These are phyloP conservation scores for Sanghuangporus sanghuang DNA, from an alignment of 1,284 basidiomycete species.

Conservation along the genomic window DNA sequence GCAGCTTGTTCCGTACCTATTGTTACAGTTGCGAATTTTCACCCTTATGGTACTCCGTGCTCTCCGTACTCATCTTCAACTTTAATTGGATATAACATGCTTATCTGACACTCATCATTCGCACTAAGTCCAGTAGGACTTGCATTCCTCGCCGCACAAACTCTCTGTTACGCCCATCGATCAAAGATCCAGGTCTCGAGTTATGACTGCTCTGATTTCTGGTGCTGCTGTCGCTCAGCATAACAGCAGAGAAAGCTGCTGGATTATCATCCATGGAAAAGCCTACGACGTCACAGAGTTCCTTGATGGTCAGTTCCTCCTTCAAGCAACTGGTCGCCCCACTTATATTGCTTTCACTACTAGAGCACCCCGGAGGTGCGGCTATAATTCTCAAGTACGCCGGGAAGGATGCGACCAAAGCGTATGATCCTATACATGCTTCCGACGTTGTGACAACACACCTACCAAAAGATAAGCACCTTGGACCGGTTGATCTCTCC, in stretches of 20 bases:
- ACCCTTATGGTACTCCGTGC: neutral
- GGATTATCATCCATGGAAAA: constrained; percentile 71
- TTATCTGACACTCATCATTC: neutral
- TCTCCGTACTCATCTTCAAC: too few species aligned
- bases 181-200: too few species aligned
- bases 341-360: neutral
- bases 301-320: constrained; percentile 40
- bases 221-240: constrained; percentile 36
- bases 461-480: constrained; percentile 45
- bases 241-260: constrained; percentile 46
- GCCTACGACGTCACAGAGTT: constrained; percentile 73
- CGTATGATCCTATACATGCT: constrained; percentile 60
- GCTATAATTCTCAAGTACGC: constrained; percentile 66
- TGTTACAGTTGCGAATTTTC: neutral
- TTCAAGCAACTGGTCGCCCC: constrained; percentile 30
- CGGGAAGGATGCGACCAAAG: constrained; percentile 72
- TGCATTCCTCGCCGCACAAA: neutral
- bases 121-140: neutral
- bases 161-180: neutral
- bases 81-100: too few species aligned
- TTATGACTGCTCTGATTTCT: neutral
- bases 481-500: constrained; percentile 46
- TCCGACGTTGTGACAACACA: constrained; percentile 60
- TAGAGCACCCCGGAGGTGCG: constrained; percentile 35
- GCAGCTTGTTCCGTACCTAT: neutral